Evolutionary conservation across 2,329 filamentous ascomycete genomes (phyloP), one percentile per base, ranked within the genome.

Genomic region (Eurotiales sp.): DNA sequence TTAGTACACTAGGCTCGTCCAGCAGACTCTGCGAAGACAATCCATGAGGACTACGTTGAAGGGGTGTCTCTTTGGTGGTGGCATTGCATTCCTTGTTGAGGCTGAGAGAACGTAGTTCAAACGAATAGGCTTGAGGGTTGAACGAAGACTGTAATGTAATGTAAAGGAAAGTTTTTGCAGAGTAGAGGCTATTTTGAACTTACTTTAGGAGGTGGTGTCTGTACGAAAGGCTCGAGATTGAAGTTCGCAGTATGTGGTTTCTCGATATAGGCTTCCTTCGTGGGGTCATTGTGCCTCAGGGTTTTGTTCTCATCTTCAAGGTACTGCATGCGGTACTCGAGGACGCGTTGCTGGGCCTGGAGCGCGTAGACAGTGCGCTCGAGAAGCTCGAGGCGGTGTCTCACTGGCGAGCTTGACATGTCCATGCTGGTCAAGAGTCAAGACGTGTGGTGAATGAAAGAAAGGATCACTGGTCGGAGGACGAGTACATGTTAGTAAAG

Each of bases 311-410:
- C 32, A 5, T 36, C 45, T n/a, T 53, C 51, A 8, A 53, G 21
- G 32, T 49, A 27, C 23, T 53, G 51, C 8, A 53, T 42, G 17
- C 51, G 51, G 22, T 53, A 53, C 25, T 53, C 51, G 5, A 53
- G 25, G 8, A 53, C 39, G 48, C 51, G 51, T n/a, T 53, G 40
- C 40, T 53, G 51, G 10, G 51, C 51, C 46, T 53, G 51, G 1
- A 53, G 11, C 14, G 51, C 45, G 29, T 53, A 53, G 15, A 49
- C 32, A 44, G 45, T 53, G 4, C 51, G 45, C 14, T 53, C 51
- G 12, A 53, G 30, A 2, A 53, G 46, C 25, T 53, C 51, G 7
- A 53, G 40, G 11, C 51, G 51, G 32, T 53, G 51, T 8, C 36
- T 53, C 21, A 39, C 19, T 17, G 41, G 40, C 5, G 51, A 39